These are phyloP conservation scores for Eremothecium gossypii DNA, from an alignment of 1,139 yeast species.

Conservation along the genomic window DNA sequence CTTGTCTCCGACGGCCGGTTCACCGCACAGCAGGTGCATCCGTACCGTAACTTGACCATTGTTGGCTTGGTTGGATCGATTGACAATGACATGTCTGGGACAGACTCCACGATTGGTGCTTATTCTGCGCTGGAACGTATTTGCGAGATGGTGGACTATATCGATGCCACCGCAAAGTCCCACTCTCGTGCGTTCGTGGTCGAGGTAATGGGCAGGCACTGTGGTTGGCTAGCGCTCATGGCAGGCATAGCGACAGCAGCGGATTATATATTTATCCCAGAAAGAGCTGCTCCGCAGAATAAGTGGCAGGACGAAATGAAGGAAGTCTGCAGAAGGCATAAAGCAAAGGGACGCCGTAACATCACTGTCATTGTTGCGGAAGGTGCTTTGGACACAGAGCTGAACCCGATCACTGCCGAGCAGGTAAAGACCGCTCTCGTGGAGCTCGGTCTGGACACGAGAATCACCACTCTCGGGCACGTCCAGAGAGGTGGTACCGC, in stretches of 20 bases:
- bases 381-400: constrained; percentile 83
- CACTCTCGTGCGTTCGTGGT: constrained; percentile 96
- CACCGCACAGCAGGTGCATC: constrained; percentile 42
- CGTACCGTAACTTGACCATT: constrained; percentile 52
- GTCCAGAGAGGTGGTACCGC: constrained; percentile 99
- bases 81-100: constrained; percentile 94
- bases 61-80: constrained; percentile 82
- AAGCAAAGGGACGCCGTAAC: constrained; percentile 82
- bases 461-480: constrained; percentile 92
- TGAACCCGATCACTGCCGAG: constrained; percentile 70
- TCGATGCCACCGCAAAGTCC: constrained; percentile 93
- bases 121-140: constrained; percentile 89
- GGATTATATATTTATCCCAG: constrained; percentile 89
- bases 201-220: constrained; percentile 98
- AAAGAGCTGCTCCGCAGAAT: constrained; percentile 60
- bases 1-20: constrained; percentile 43
- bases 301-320: constrained; percentile 76
- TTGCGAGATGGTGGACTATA: constrained; percentile 87
- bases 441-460: constrained; percentile 79
- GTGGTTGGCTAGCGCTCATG: constrained; percentile 97
- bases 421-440: constrained; percentile 75
- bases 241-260: constrained; percentile 96
- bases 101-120: constrained; percentile 96
- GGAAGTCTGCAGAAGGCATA: constrained; percentile 59
- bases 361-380: constrained; percentile 95